A percentile compares a stretch with the other conserved stretches of the same genome.
These are phyloP conservation scores for Saposhnikovia divaricata DNA, from an alignment of 129 eudicot genomes.

Conservation along the genomic window DNA sequence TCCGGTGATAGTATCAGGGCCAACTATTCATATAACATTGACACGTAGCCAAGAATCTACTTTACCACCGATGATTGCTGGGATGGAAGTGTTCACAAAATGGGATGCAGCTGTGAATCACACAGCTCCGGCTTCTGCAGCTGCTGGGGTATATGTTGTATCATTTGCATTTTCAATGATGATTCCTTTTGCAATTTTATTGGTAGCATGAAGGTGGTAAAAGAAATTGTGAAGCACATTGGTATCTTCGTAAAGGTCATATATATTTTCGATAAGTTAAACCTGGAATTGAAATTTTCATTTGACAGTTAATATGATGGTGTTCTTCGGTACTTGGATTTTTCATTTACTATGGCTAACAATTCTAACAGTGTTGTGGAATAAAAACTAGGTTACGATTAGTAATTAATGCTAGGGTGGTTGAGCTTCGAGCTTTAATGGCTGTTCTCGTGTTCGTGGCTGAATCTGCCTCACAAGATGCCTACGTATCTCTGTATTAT, in stretches of 20 bases:
- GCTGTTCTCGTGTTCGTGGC: too few relatives aligned
- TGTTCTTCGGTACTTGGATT: neutral
- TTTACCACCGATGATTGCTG: conserved; percentile 11
- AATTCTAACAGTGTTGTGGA: too few relatives aligned
- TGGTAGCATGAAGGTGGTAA: neutral
- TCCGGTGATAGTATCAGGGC: conserved; percentile 1
- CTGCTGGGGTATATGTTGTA: neutral
- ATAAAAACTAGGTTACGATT: too few relatives aligned
- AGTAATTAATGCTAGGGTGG: too few relatives aligned
- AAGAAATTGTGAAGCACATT: neutral
- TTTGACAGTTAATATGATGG: neutral
- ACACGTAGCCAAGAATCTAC: neutral
- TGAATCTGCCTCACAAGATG: too few relatives aligned
- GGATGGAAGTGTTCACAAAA: conserved; percentile 10
- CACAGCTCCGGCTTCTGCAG: neutral
- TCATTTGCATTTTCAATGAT: neutral
- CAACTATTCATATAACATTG: neutral
- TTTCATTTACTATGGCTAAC: neutral
- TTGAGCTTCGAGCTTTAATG: too few relatives aligned
- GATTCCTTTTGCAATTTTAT: neutral
- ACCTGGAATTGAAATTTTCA: neutral
- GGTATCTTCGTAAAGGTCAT: neutral
- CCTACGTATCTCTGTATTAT: too few relatives aligned
- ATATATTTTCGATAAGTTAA: too few relatives aligned
- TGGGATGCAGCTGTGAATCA: neutral